A percentile compares a stretch with the other conserved stretches of the same genome.
phyloP scores from a whole-genome alignment of 176 grass and related monocot species.

The Eragrostis nindensis region DNA sequence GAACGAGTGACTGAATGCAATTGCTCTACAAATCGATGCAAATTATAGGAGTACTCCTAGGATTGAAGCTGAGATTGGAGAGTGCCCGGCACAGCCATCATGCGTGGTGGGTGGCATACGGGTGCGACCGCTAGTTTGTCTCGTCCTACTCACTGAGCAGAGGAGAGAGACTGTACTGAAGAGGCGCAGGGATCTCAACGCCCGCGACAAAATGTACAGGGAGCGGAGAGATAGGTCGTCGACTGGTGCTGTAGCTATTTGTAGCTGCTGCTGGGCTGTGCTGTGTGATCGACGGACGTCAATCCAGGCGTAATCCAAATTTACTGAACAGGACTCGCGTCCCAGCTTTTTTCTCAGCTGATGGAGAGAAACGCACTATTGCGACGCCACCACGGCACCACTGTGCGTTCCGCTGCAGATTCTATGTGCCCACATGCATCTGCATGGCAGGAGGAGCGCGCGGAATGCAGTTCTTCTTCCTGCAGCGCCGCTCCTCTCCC shows the following conservation, averaged over 20 bases:
- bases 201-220: conserved; percentile 45
- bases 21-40: background rate
- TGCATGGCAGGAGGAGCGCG: no score
- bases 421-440: conserved; percentile 5
- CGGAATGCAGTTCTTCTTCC: no score
- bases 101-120: conserved; percentile 10
- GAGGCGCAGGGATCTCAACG: conserved; percentile 30
- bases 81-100: background rate
- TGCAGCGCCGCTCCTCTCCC: no score
- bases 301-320: conserved; percentile 31
- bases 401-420: background rate
- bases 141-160: background rate
- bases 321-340: background rate
- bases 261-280: background rate
- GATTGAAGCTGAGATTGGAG: background rate
- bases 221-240: background rate
- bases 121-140: conserved; percentile 48
- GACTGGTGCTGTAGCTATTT: background rate
- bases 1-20: background rate
- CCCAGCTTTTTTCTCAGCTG: background rate
- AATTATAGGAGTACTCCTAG: background rate
- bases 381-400: background rate
- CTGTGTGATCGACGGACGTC: conserved; percentile 28
- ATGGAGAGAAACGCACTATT: background rate
- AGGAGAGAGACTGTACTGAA: background rate